These are phyloP conservation scores for Ottelia alismoides DNA, from an alignment of 106 monocot species.

Conservation along the genomic window DNA sequence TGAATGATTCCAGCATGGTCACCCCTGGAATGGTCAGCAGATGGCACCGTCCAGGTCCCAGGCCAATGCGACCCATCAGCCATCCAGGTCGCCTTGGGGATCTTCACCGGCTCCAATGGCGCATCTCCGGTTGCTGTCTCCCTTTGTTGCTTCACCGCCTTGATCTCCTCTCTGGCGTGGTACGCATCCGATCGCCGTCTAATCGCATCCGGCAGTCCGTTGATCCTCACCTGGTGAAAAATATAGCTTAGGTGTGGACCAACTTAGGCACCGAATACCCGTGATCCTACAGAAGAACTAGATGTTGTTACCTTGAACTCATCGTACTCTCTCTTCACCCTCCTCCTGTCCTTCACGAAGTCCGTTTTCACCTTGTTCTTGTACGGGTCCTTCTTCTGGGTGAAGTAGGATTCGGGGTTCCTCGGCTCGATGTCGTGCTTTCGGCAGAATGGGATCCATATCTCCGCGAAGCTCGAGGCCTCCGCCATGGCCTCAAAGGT, in stretches of 20 bases:
- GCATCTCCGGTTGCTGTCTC: constrained; percentile 42
- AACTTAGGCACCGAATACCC: too few relatives aligned
- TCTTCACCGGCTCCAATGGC: constrained; percentile 40
- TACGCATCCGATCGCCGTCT: constrained; percentile 63
- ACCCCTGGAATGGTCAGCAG: constrained; percentile 36
- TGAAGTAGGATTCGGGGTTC: too few relatives aligned
- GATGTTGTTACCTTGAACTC: too few relatives aligned
- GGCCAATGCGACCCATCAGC: constrained; percentile 88
- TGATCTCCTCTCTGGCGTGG: constrained; percentile 72
- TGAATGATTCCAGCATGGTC: constrained; percentile 80
- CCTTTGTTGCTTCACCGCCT: constrained; percentile 47
- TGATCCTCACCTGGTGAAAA: constrained; percentile 65
- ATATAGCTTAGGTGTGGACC: too few relatives aligned
- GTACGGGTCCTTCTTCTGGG: constrained; percentile 34
- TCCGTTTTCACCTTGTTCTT: constrained; percentile 60
- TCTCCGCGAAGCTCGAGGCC: too few relatives aligned
- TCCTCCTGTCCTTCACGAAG: constrained; percentile 58
- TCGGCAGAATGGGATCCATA: too few relatives aligned
- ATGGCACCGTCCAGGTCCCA: constrained; percentile 56
- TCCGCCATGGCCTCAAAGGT: too few relatives aligned
- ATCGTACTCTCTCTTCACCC: constrained; percentile 69
- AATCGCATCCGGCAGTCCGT: constrained; percentile 66
- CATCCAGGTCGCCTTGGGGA: constrained; percentile 84
- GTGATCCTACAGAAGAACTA: too few relatives aligned
- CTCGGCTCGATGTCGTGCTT: too few relatives aligned